Evolutionary conservation across 306 rosid genomes (phyloP), one percentile per base, ranked within the genome.

Genomic region (Benincasa hispida): DNA sequence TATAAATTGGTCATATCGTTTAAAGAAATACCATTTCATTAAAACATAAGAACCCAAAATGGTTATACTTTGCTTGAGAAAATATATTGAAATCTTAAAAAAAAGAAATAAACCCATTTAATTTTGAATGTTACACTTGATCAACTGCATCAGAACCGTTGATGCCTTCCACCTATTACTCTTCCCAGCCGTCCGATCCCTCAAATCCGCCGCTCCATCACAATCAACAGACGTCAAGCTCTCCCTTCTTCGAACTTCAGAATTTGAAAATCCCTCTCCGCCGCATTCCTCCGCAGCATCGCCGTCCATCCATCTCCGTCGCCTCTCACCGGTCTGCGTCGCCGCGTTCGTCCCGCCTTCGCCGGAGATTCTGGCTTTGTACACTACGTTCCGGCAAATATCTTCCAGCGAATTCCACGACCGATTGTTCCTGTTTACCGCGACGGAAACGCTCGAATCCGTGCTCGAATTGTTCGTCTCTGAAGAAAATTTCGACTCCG

Each of bases 131-230:
- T 86, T 82, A 68, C 91, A 87, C 77, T 73, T 84, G 42, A 91
- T 85, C 66, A 88, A 72, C 80, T 87, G 90, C 91, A 86, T 84
- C 80, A 91, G 47, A 78, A 79, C 88, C 77, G 84, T 80, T 14
- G 91, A 84, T 13, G 87, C 86, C 82, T 77, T 88, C 76, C 82
- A 80, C 82, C 87, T 83, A 60, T 82, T 87, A 72, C 87, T 84
- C 48, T 78, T 88, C 78, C 85, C 87, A 30, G 24, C 70, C 81
- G 56, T 86, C 27, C 50, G 83, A 84, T 79, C 85, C 73, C 83
- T 62, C 22, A 62, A 54, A 72, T 79, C 82, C 13, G 78, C 85
- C 50, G 78, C 72, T 34, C 54, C 87, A 51, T 32, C 67, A 66
- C 48, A 79, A 81, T 45, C 55, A 82, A 59, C 24, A 56, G 30